Evolutionary conservation across 2,329 filamentous ascomycete species (phyloP), one percentile per base, ranked within the genome.

Genomic region (Ceratocystis variospora): DNA sequence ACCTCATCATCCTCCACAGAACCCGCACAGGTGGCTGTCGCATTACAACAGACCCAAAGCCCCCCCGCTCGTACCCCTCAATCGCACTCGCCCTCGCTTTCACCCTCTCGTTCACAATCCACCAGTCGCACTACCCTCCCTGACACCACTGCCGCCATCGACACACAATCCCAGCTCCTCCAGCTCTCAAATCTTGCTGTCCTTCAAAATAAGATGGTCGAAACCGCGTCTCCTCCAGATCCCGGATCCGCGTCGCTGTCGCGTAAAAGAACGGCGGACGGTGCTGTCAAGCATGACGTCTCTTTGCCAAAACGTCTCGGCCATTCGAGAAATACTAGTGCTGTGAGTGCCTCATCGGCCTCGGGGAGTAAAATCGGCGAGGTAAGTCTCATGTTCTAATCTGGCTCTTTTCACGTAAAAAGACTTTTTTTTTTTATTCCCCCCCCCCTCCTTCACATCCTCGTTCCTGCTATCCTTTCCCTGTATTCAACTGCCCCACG

Each of bases 181-280:
- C 79, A 79, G 69, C 73, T 82, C n/a, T 81, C 80, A 5, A 77
- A 81, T 68, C 74, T 81, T 53, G 80, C 80, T 41, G 79, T 80
- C 62, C 74, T 75, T 41, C 77, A 79, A 72, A 75, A 79, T 69
- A 77, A 77, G 71, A 76, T 80, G 72, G 72, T 71, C n/a, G 75
- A 77, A 62, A 57, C 25, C 53, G 25, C 53, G 15, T 69, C 71
- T 73, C 67, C 77, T 73, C 28, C 64, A 45, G 55, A 57, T 25
- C 48, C 70, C 67, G 59, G 78, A 74, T 67, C 65, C 55, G 37
- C 63, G 62, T 41, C 55, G n/a, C 45, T 12, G 17, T 71, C 73
- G 33, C 78, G 79, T 46, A 92, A 92, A 76, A 80, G 88, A 71
- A 90, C 83, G 69, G 87, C 87, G 48, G 85, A 87, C 72, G 89